Evolutionary conservation across 495 filamentous ascomycete genomes (phyloP).

Genomic region (Cercophora newfieldiana): DNA sequence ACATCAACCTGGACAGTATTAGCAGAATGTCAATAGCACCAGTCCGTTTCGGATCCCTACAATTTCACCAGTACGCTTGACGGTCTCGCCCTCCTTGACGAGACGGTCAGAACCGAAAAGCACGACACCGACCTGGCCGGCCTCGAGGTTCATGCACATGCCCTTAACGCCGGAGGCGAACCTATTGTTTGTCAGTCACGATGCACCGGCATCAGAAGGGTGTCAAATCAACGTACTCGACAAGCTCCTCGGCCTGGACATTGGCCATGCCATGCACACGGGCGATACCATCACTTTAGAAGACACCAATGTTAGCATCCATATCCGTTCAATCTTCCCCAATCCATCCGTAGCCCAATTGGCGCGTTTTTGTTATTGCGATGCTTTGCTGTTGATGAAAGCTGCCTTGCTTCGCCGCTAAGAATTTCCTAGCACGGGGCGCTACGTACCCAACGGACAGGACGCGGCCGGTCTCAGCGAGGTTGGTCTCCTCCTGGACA

Average conservation of each 20-base stretch:
- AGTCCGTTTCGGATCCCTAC: conserved; percentile 55
- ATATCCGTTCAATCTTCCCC: neutral
- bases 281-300: conserved; percentile 97
- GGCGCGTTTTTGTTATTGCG: conserved; percentile 6
- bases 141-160: conserved; percentile 99
- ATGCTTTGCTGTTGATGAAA: conserved; percentile 8
- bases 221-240: conserved; percentile 74
- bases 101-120: conserved; percentile 99
- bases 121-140: conserved; percentile 99
- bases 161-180: conserved; percentile 99
- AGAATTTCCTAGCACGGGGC: conserved; percentile 7
- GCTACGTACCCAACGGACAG: conserved; percentile 94
- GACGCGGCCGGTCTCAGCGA: conserved; percentile 98
- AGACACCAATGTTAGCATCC: conserved; percentile 41
- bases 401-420: conserved; percentile 2
- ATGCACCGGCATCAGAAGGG: conserved; percentile 9
- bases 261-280: conserved; percentile 99
- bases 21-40: conserved; percentile 7
- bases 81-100: conserved; percentile 98
- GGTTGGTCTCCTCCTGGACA: conserved; percentile 91
- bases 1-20: conserved; percentile 76
- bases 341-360: conserved; percentile 11
- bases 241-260: conserved; percentile 99
- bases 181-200: conserved; percentile 52
- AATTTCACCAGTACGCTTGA: conserved; percentile 99